Conservation (phyloP, 371 early-diverging fungal species). For the Mucor ambiguus region DNA sequence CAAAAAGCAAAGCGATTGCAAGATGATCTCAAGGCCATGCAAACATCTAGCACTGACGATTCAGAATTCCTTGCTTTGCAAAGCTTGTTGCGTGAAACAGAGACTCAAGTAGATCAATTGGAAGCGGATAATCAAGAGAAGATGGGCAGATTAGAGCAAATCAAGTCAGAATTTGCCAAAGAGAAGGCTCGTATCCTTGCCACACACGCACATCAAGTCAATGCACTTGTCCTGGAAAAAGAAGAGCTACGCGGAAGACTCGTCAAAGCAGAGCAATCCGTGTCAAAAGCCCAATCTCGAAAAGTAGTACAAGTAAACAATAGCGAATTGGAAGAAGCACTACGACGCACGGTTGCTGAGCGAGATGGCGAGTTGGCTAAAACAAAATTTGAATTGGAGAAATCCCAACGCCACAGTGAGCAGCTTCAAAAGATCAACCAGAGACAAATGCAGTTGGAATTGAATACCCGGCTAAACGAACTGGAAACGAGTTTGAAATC, state of each 20-base stretch:
- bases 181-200: neutral
- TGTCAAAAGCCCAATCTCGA: neutral
- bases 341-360: slow-evolving; percentile 20
- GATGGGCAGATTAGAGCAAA: neutral
- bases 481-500: slow-evolving; percentile 4
- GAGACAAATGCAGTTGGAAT: slow-evolving; percentile 11
- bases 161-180: neutral
- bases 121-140: slow-evolving; percentile 1
- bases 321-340: slow-evolving; percentile 18
- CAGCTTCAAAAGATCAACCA: slow-evolving; percentile 3
- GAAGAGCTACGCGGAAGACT: slow-evolving; percentile 7
- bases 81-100: slow-evolving; percentile 5
- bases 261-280: slow-evolving; percentile 3
- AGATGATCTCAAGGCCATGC: neutral
- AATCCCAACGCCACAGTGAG: neutral
- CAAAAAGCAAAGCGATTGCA: slow-evolving; percentile 12
- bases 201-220: slow-evolving; percentile 5
- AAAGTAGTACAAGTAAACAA: neutral
- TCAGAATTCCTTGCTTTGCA: neutral
- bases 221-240: neutral
- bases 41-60: neutral
- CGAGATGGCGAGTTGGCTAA: slow-evolving; percentile 21
- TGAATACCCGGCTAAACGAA: slow-evolving; percentile 7
- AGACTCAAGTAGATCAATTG: slow-evolving; percentile 4
- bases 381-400: slow-evolving; percentile 4